These are phyloP conservation scores for Trichoderma lentiforme DNA, from an alignment of 2,329 filamentous ascomycete genomes.

Conservation along the genomic window DNA sequence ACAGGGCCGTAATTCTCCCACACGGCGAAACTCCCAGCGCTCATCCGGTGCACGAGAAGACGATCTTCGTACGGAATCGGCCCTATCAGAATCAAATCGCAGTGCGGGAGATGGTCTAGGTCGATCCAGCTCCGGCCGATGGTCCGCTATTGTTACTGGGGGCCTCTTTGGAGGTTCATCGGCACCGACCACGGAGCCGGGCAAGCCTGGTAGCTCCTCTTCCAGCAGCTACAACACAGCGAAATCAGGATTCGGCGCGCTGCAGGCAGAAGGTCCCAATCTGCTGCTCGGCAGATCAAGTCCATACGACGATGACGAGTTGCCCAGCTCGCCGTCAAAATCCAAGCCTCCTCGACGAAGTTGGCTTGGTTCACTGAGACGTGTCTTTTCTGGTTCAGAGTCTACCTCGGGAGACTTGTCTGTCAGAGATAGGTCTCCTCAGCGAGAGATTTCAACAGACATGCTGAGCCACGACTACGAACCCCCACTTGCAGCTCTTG, in stretches of 20 bases:
- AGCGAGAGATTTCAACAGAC: conserved; percentile 31
- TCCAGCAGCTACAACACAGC: conserved; percentile 53
- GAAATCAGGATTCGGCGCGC: conserved; percentile 47
- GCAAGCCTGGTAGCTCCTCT: conserved; percentile 40
- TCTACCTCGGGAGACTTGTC: conserved; percentile 29
- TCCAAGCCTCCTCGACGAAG: conserved; percentile 51
- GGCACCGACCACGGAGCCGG: conserved; percentile 27
- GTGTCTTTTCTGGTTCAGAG: conserved; percentile 54
- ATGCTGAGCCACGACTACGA: conserved; percentile 43
- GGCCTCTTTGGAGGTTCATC: conserved; percentile 27
- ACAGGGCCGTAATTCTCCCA: conserved; percentile 38
- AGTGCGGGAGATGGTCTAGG: conserved; percentile 43
- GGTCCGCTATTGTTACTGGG: conserved; percentile 32
- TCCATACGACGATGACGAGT: conserved; percentile 34
- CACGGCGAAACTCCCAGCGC: conserved; percentile 36
- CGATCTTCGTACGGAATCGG: conserved; percentile 54
- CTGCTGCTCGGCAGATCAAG: conserved; percentile 39
- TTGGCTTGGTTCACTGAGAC: conserved; percentile 66
- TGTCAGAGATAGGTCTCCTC: conserved; percentile 27
- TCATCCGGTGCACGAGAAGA: conserved; percentile 40
- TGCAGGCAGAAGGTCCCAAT: conserved; percentile 52
- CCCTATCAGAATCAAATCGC: conserved; percentile 52
- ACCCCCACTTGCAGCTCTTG: conserved; percentile 41
- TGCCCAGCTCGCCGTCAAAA: conserved; percentile 57
- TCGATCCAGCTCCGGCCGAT: conserved; percentile 34